These are phyloP conservation scores for Nicotiana otophora DNA, from an alignment of 257 asterid genomes.

Conservation along the genomic window DNA sequence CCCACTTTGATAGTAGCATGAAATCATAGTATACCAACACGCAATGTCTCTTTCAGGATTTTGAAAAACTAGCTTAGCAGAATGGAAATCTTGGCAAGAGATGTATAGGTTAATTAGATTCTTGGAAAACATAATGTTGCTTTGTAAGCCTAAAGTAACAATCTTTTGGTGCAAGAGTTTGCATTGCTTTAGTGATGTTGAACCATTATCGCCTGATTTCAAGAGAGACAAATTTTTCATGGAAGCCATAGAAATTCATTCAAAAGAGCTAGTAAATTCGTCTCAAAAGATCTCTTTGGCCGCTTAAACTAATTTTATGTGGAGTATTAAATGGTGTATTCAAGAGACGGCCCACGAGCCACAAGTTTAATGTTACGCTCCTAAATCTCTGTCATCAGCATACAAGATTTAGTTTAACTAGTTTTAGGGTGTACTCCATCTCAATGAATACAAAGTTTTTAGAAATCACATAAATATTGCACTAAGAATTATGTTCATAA, in stretches of 20 bases:
- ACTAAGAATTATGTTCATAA: no score
- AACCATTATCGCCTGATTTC: conserved; percentile 23
- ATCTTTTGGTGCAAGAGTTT: conserved; percentile 49
- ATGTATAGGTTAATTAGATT: conserved; percentile 55
- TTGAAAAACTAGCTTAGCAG: conserved; percentile 46
- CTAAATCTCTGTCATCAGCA: no score
- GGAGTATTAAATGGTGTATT: no score
- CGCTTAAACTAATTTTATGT: no score
- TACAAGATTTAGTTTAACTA: no score
- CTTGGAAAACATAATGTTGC: conserved; percentile 44
- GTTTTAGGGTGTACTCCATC: no score
- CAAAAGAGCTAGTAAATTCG: not conserved
- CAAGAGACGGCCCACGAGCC: no score
- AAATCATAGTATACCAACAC: conserved; percentile 66
- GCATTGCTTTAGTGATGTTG: conserved; percentile 29
- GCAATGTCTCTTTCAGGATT: conserved; percentile 51
- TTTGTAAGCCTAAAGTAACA: conserved; percentile 45
- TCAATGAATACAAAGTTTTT: no score
- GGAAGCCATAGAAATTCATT: conserved; percentile 30
- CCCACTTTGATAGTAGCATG: conserved; percentile 69
- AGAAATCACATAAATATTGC: no score
- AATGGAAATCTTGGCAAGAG: conserved; percentile 35
- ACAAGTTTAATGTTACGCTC: no score
- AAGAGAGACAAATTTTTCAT: conserved; percentile 34
- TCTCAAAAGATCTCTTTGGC: not conserved